A percentile compares a stretch with the other conserved stretches of the same genome.
These are phyloP conservation scores for Stachybotrys echinatus DNA, from an alignment of 2,329 filamentous ascomycete genomes.

Conservation along the genomic window DNA sequence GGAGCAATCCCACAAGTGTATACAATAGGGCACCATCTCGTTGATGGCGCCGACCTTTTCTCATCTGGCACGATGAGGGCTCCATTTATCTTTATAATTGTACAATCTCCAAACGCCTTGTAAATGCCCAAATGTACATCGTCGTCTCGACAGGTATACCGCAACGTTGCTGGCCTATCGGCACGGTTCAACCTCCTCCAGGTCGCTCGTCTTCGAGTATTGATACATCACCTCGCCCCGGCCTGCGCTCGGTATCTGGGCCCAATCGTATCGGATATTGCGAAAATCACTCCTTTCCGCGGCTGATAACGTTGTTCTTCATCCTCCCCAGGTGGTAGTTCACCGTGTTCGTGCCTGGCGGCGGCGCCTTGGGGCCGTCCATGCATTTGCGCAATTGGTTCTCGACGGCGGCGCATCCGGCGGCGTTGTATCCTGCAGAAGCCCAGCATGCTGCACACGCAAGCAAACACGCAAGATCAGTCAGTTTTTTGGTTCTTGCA, in stretches of 20 bases:
- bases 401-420: conserved; percentile 55
- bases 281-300: conserved; percentile 28
- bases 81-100: neutral
- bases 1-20: too few relatives aligned
- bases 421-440: conserved; percentile 63
- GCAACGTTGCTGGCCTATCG: too few relatives aligned
- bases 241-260: too few relatives aligned
- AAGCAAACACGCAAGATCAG: neutral
- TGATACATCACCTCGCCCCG: too few relatives aligned
- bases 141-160: neutral
- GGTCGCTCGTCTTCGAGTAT: too few relatives aligned
- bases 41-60: too few relatives aligned
- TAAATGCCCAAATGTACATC: neutral
- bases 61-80: neutral
- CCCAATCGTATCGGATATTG: neutral
- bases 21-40: too few relatives aligned
- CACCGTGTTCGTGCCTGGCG: conserved; percentile 64
- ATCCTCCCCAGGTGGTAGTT: conserved; percentile 87
- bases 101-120: neutral
- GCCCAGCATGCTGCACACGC: conserved; percentile 69
- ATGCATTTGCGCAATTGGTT: conserved; percentile 63
- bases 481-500: neutral
- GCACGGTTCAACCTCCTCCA: too few relatives aligned
- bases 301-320: conserved; percentile 61
- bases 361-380: conserved; percentile 62